Evolutionary conservation across 805 yeast genomes (phyloP).

Genomic region (Saccharomycopsis sp.): DNA sequence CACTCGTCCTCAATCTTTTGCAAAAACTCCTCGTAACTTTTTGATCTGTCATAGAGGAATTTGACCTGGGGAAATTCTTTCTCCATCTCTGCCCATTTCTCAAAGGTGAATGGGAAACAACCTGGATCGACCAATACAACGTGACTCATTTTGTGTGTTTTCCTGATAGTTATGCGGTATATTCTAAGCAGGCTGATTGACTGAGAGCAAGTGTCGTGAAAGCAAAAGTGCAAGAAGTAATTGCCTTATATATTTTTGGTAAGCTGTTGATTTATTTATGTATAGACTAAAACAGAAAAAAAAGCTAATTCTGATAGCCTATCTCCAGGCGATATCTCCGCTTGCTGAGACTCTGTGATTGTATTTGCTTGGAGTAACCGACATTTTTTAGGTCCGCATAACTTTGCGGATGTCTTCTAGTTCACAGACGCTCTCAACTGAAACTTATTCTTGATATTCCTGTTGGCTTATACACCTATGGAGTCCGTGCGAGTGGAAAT

Average conservation of each 20-base stretch:
- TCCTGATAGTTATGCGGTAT: no score
- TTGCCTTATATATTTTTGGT: neutral
- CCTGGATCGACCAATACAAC: conserved; percentile 8
- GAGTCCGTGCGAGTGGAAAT: no score
- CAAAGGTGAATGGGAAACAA: conserved; percentile 17
- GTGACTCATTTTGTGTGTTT: neutral
- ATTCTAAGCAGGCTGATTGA: no score
- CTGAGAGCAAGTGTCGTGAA: no score
- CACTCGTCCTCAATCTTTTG: conserved; percentile 1
- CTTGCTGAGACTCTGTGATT: neutral
- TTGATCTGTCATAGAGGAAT: conserved; percentile 10
- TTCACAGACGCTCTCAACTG: no score
- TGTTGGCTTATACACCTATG: no score
- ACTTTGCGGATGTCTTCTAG: no score
- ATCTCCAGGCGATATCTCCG: neutral
- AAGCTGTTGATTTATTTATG: no score
- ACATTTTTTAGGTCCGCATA: neutral
- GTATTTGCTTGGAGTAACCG: neutral
- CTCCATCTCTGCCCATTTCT: conserved; percentile 17
- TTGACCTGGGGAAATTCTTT: conserved; percentile 11
- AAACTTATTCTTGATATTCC: no score
- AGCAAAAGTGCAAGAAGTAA: no score
- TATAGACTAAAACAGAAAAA: neutral
- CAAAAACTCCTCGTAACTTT: conserved; percentile 8
- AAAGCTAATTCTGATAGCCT: neutral